These are phyloP conservation scores for Lentinula edodes DNA, from an alignment of 768 basidiomycete species.

Conservation along the genomic window DNA sequence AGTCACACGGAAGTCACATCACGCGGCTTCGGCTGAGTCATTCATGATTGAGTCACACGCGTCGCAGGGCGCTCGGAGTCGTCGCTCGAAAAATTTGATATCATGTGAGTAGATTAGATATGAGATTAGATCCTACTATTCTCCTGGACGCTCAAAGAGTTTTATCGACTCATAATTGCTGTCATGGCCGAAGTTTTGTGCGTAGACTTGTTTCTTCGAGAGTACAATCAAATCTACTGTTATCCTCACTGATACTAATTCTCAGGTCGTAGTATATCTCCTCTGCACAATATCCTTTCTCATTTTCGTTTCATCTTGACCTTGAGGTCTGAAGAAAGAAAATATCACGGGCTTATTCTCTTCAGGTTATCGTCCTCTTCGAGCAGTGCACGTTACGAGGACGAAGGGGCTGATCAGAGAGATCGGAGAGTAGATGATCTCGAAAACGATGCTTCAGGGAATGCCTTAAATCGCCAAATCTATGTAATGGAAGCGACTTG, in stretches of 20 bases:
- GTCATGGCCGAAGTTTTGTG: background rate
- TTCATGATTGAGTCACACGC: background rate
- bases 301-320: conserved; percentile 59
- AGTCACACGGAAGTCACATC: background rate
- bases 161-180: too few species aligned
- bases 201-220: background rate
- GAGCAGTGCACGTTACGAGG: background rate
- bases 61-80: too few species aligned
- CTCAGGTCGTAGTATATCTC: background rate
- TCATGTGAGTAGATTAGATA: too few species aligned
- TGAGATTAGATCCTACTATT: too few species aligned
- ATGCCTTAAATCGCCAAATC: conserved; percentile 32
- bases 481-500: conserved; percentile 81
- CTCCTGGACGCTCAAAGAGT: too few species aligned
- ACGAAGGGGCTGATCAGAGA: conserved; percentile 13
- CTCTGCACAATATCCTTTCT: conserved; percentile 26
- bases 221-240: background rate
- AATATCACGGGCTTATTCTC: conserved; percentile 58
- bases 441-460: conserved; percentile 3
- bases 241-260: background rate
- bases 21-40: background rate
- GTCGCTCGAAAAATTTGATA: too few species aligned
- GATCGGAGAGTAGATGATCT: conserved; percentile 16
- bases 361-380: conserved; percentile 48
- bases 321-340: conserved; percentile 51